Conservation (phyloP, 345 rosid species). For the Aegle marmelos region DNA sequence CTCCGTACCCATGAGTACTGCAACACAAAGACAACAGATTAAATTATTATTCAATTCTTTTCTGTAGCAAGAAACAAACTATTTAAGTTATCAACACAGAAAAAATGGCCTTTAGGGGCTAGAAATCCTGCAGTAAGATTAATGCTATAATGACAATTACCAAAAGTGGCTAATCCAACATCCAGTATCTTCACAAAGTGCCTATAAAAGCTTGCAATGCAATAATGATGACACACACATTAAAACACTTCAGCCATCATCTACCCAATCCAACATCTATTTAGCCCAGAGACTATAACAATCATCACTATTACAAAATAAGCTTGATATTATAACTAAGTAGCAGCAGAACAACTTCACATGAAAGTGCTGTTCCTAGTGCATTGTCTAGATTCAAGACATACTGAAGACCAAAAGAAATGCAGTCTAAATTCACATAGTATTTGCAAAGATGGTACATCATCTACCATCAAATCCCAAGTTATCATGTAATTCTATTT, state of each 20-base stretch:
- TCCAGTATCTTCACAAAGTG: background rate
- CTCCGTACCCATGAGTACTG: constrained; percentile 80
- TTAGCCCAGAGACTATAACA: background rate
- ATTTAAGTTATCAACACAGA: background rate
- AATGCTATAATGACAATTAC: background rate
- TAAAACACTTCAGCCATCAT: background rate
- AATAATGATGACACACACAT: background rate
- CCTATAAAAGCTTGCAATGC: background rate
- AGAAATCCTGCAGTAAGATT: constrained; percentile 4
- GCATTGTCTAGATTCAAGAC: background rate
- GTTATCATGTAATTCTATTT: background rate
- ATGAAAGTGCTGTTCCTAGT: background rate
- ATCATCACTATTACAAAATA: background rate
- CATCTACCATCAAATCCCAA: background rate
- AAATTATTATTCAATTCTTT: constrained; percentile 6
- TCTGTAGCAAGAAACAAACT: background rate
- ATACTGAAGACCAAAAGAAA: background rate
- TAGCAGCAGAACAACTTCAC: background rate
- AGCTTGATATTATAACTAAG: background rate
- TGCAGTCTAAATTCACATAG: background rate
- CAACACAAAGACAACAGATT: constrained; percentile 9
- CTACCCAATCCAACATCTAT: background rate
- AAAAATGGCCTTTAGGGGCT: background rate
- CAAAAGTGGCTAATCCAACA: background rate
- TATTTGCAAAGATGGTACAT: background rate